phyloP scores from a whole-genome alignment of 1,139 yeast genomes.

The Taphrina pruni region DNA sequence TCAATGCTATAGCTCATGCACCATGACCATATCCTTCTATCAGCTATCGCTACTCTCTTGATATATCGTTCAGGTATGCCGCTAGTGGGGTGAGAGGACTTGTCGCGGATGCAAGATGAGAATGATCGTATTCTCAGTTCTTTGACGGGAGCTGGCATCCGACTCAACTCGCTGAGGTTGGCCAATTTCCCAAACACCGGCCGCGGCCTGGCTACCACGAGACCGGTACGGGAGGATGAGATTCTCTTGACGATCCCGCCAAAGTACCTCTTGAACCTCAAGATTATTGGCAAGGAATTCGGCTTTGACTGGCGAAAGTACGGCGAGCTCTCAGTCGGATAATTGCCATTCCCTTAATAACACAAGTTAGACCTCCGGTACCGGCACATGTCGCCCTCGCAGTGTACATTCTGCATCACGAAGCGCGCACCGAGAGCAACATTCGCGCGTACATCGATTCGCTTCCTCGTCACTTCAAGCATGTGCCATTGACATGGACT shows the following conservation, averaged over 20 bases:
- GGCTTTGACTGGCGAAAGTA: slow-evolving; percentile 34
- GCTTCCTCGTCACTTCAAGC: slow-evolving; percentile 14
- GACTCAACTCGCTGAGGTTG: slow-evolving; percentile 8
- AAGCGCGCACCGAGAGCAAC: background rate
- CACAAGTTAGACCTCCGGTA: slow-evolving; percentile 20
- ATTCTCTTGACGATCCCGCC: slow-evolving; percentile 28
- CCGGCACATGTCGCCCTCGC: slow-evolving; percentile 38
- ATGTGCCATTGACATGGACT: slow-evolving; percentile 29
- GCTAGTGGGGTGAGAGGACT: background rate
- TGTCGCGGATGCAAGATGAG: slow-evolving; percentile 13
- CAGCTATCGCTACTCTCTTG: too few species aligned
- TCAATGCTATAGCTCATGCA: too few species aligned
- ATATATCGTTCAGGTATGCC: background rate
- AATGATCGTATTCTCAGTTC: slow-evolving; percentile 18
- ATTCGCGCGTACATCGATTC: slow-evolving; percentile 15
- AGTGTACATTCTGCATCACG: slow-evolving; percentile 21
- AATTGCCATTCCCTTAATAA: background rate
- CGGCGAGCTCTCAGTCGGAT: background rate
- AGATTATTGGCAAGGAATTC: slow-evolving; percentile 9
- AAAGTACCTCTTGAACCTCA: slow-evolving; percentile 31
- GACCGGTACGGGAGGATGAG: slow-evolving; percentile 20
- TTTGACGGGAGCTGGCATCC: slow-evolving; percentile 3
- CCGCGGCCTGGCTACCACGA: slow-evolving; percentile 29
- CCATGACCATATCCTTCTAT: too few species aligned
- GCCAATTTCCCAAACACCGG: slow-evolving; percentile 14